Evolutionary conservation across 768 basidiomycete genomes (phyloP), one percentile per base, ranked within the genome.

Genomic region (Dendrothele bispora): DNA sequence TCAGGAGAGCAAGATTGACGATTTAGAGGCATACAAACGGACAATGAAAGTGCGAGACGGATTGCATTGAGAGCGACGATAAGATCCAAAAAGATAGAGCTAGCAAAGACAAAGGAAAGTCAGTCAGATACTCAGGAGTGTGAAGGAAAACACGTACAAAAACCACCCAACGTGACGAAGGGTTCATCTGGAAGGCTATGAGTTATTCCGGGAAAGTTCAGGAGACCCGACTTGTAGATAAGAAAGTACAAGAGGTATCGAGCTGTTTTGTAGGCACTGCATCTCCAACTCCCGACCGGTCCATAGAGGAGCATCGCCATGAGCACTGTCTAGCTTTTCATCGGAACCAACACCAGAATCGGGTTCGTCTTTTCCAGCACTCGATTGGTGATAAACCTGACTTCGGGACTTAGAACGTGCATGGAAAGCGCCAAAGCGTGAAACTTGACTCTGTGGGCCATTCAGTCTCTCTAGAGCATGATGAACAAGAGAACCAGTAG

Each of bases 211-310:
- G 15, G 58, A 57, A 29, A 61, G 65, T 50, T 73, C 77, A 37
- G 75, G 67, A 30, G 70, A 60, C 11, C 73, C 74, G 11, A 78
- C 74, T 59, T 82, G 79, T 38, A 89, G 63, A 52, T 78, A 75
- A 42, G 83, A 79, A 38, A 95, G 74, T 46, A 94, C 80, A 27
- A 82, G 70, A 3, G 89, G 79, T 29, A 98, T 82, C 12, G 88
- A 76, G 60, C 92, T 93, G 58, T 97, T 98, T 65, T 97, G 94
- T 55, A 84, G 82, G 61, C 92, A 95, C 26, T 89, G 80, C 57
- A 86, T 66, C 60, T 90, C 84, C 51, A 98, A 67, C 58, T 95
- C 94, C 48, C 83, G 82, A n/a, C 88, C 83, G 27, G 83, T 88
- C 84, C 86, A 89, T 46, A 83, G 53, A 30, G 75, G 75, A 28